Evolutionary conservation across 805 yeast genomes (phyloP), one percentile per base, ranked within the genome.

Genomic region (Yarrowia deformans): DNA sequence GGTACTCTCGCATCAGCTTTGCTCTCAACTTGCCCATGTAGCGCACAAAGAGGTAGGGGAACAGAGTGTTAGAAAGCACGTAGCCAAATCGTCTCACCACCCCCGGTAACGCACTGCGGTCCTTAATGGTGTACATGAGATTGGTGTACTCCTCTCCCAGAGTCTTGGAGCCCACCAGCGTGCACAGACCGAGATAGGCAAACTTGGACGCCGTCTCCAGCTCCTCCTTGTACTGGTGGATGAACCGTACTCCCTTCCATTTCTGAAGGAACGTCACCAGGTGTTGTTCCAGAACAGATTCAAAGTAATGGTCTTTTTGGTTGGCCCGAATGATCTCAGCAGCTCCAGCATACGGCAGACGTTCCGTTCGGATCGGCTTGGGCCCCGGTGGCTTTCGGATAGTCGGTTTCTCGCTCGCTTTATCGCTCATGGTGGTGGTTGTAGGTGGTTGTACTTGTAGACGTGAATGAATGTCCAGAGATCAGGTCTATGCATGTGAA

Each of bases 101-200:
- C 7, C 74, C 69, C 1, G 76, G 81, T 4, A 77, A 67, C 12
- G 67, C 52, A 8, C 55, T 19, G 13, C 76, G 70, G n/a, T 71
- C 66, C 8, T 72, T 46, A 4, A 77, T 75, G 12, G 74, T 58
- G 55, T 76, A 76, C 58, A 75, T 73, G 8, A 78, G 70, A 64
- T 94, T 97, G 14, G 93, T 93, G 78, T 94, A 94, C 78, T 94
- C 98, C 76, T 94, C 98, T 0, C 99, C 99, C 35, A 95, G 79
- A 0, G 98, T 94, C 68, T 94, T 83, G 1, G 90, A 85, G 0
- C 94, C 94, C 6, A 85, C 70, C 14, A 90, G 79, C 0, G 97
- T 93, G 0, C 98, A 94, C 29, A 91, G 79, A 1, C 84, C 77
- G n/a, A 91, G 80, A 75, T 94, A 94, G 0, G 88, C 54, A 1